These are phyloP conservation scores for Chrysanthemum lavandulifolium DNA, from an alignment of 129 eudicot species.

Conservation along the genomic window DNA sequence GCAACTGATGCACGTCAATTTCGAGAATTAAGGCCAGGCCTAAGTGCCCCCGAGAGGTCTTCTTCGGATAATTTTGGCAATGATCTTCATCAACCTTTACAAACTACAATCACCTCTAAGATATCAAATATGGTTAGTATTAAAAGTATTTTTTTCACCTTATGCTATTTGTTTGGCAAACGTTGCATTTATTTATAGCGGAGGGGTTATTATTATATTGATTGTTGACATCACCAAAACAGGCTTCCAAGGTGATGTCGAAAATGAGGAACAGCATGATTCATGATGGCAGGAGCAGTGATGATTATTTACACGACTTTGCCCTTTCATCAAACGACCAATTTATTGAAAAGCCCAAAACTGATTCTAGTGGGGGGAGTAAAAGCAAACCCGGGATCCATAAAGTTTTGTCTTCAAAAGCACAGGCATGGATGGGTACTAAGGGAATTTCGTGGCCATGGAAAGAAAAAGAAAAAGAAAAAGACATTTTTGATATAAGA, in stretches of 20 bases:
- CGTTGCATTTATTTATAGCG: too few relatives aligned
- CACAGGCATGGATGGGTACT: conserved; percentile 61
- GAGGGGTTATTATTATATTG: too few relatives aligned
- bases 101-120: conserved; percentile 61
- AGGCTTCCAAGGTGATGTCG: conserved; percentile 68
- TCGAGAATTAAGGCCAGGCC: conserved; percentile 28
- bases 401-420: conserved; percentile 56
- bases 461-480: neutral
- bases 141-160: too few relatives aligned
- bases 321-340: conserved; percentile 26
- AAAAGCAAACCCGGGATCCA: conserved; percentile 49
- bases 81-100: conserved; percentile 60
- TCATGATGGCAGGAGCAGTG: conserved; percentile 41
- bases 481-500: neutral
- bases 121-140: conserved; percentile 60
- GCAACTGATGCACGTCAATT: conserved; percentile 51
- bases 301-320: conserved; percentile 25
- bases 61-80: conserved; percentile 44
- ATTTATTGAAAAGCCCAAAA: conserved; percentile 14
- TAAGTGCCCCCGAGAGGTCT: conserved; percentile 20
- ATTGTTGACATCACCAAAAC: conserved; percentile 5
- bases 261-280: conserved; percentile 44
- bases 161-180: too few relatives aligned
- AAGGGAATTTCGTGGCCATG: conserved; percentile 15
- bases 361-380: conserved; percentile 14